These are phyloP conservation scores for Pseudoturritis turrita DNA, from an alignment of 345 rosid species.

Conservation along the genomic window DNA sequence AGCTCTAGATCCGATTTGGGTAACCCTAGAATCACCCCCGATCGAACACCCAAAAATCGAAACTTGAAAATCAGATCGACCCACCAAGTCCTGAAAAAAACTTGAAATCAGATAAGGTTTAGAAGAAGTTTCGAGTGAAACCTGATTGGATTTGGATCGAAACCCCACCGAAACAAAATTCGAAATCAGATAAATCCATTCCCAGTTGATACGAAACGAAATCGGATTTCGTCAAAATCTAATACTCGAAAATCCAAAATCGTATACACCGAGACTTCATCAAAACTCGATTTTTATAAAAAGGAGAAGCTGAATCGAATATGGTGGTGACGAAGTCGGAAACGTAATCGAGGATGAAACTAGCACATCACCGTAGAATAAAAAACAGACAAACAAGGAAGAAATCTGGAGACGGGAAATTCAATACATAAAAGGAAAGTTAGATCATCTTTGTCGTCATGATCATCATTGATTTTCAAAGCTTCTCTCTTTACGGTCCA, in stretches of 20 bases:
- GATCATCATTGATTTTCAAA: background rate
- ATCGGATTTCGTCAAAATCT: background rate
- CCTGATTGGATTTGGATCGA: slow-evolving; percentile 5
- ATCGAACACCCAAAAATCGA: background rate
- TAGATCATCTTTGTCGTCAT: background rate
- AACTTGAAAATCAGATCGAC: background rate
- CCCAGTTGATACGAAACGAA: background rate
- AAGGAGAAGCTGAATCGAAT: background rate
- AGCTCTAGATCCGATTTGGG: background rate
- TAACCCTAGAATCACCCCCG: background rate
- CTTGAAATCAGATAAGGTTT: background rate
- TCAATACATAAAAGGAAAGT: background rate
- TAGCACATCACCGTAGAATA: background rate
- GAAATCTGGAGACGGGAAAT: background rate
- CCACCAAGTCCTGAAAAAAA: background rate
- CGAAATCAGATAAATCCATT: slow-evolving; percentile 3
- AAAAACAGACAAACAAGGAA: background rate
- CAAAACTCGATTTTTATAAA: background rate
- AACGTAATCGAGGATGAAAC: slow-evolving; percentile 1
- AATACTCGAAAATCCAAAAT: background rate
- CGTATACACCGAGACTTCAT: background rate
- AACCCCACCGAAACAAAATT: background rate
- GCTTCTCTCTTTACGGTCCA: background rate
- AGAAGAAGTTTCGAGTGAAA: background rate
- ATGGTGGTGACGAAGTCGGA: background rate